phyloP scores from a whole-genome alignment of 75 land plant species.

The Pinus tabuliformis region DNA sequence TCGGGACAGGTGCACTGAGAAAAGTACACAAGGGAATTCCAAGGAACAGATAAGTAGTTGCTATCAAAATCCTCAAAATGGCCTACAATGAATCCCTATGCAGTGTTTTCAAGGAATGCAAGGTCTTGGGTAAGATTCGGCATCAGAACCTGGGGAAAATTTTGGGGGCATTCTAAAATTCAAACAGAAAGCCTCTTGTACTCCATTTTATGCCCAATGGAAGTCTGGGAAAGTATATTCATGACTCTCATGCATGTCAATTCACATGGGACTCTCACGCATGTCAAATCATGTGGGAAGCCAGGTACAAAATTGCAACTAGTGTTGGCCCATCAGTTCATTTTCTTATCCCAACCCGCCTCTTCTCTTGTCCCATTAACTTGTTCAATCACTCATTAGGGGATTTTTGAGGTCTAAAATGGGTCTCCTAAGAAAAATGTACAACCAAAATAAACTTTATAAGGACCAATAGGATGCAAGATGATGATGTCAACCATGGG shows the following conservation, averaged over 20 bases:
- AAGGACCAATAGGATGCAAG: too few species aligned
- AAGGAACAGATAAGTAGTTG: conserved; percentile 22
- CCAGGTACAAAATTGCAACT: not conserved
- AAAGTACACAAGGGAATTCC: conserved; percentile 35
- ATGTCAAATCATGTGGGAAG: too few species aligned
- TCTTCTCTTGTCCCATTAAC: too few species aligned
- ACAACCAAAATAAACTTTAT: too few species aligned
- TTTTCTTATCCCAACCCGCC: too few species aligned
- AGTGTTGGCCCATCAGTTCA: not conserved
- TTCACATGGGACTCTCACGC: not conserved
- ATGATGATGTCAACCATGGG: too few species aligned
- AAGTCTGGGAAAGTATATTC: conserved; percentile 16
- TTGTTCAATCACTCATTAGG: too few species aligned
- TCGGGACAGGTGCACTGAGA: conserved; percentile 39
- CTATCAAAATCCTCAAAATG: conserved; percentile 23
- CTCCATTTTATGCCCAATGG: conserved; percentile 44
- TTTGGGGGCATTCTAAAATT: conserved; percentile 25
- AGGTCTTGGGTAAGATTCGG: conserved; percentile 28
- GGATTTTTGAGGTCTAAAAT: too few species aligned
- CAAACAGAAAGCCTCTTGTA: conserved; percentile 35
- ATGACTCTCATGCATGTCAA: not conserved
- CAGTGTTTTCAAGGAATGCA: conserved; percentile 39
- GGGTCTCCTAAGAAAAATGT: too few species aligned
- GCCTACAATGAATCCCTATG: conserved; percentile 10
- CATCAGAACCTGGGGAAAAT: conserved; percentile 40